Evolutionary conservation across 208 protist species (phyloP), one percentile per base, ranked within the genome.

Genomic region (Leishmania lainsoni): DNA sequence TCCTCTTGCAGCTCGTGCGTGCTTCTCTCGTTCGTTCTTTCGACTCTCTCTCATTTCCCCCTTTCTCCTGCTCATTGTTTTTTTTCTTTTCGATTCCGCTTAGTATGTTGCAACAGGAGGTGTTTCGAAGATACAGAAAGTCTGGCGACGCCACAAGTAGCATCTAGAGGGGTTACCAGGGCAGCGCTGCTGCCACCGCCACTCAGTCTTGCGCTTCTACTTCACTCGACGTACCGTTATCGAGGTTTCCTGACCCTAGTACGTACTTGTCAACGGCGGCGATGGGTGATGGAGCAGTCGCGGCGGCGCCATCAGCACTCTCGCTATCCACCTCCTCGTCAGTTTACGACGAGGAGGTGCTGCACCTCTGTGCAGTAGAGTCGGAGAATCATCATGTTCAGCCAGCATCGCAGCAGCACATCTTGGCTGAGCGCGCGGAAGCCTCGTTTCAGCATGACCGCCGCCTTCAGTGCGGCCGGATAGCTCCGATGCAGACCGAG

Each of bases 101-200:
- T 48, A 54, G 12, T 14, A 80, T 83, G 82, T 26, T 83, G 59
- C 51, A 83, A 54, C 84, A 80, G 56, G 87, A 88, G 61, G 87
- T 70, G 17, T 91, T 87, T 85, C 83, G 87, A 85, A 91, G 88
- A 91, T 77, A 65, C 42, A 72, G 20, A 0, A 70, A 52, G 14
- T 42, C 48, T 29, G 56, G 20, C 8, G 65, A 83, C 48, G 20
- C 29, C 22, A 48, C 42, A 20, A 20, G 20, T 29, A n/a, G 42
- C 35, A 10, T 16, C 35, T 20, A 42, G 5, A n/a, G 42, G 2
- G 22, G 68, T 5, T n/a, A 51, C 17, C 35, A 52, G 68, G 42
- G 32, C 39, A 17, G 52, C 52, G 35, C 20, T 42, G 68, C n/a
- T 20, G 35, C 68, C 42, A 51, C 66, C 39, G 29, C 22, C 68